Percentiles rank a stretch among this genome's conserved stretches.
Evolutionary conservation across 192 early-diverging fungal species (phyloP).

Genomic region (Paraglomus brasilianum): DNA sequence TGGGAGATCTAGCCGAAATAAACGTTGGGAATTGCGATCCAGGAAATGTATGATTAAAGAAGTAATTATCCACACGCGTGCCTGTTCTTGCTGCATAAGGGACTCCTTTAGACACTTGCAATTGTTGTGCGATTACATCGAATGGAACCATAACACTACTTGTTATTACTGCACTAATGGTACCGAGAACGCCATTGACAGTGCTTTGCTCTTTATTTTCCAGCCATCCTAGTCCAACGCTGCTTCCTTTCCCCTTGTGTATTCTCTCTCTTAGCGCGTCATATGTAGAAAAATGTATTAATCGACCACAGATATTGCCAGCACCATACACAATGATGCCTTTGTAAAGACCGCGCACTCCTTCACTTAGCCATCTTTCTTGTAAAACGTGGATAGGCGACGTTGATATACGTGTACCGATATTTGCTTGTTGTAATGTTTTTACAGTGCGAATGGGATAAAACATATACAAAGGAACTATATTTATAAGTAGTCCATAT

Average conservation of each 20-base stretch:
- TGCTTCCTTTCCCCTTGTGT: not conserved
- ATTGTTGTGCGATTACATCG: conserved; percentile 30
- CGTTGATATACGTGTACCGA: conserved; percentile 24
- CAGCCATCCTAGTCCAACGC: conserved; percentile 16
- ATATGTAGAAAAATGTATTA: conserved; percentile 33
- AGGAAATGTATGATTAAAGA: not conserved
- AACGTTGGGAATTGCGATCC: not conserved
- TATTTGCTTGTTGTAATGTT: conserved; percentile 30
- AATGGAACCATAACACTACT: conserved; percentile 30
- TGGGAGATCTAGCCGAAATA: not conserved
- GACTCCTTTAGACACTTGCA: conserved; percentile 10
- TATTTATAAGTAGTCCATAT: conserved; percentile 30
- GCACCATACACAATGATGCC: conserved; percentile 14
- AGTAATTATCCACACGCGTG: not conserved
- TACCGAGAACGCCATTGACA: conserved; percentile 23
- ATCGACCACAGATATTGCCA: conserved; percentile 24
- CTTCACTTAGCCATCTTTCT: conserved; percentile 22
- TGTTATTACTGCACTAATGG: conserved; percentile 22
- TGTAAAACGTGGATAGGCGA: not conserved
- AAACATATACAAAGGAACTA: conserved; percentile 31
- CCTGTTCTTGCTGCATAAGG: not conserved
- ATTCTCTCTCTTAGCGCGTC: conserved; percentile 27
- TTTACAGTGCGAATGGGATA: conserved; percentile 32
- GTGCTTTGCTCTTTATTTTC: not conserved
- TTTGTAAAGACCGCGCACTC: conserved; percentile 29